Conservation (phyloP, 768 basidiomycete genomes). For the Psilocybe subaeruginosa region DNA sequence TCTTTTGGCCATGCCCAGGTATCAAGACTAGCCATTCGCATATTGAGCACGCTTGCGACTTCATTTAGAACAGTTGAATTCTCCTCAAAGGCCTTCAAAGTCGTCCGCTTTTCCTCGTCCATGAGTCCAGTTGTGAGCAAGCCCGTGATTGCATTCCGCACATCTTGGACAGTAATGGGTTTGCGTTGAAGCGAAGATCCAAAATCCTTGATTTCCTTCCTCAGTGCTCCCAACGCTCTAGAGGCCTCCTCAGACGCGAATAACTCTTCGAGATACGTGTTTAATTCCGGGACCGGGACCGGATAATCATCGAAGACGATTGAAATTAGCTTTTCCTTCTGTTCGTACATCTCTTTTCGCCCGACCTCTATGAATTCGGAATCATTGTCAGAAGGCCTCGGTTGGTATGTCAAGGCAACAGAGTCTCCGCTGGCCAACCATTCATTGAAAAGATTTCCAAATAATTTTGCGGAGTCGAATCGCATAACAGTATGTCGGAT, state of each 20-base stretch:
- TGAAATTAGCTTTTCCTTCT: conserved; percentile 38
- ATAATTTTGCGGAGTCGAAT: conserved; percentile 43
- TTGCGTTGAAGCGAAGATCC: conserved; percentile 28
- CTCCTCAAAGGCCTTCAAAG: conserved; percentile 42
- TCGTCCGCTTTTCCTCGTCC: conserved; percentile 41
- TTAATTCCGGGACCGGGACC: conserved; percentile 34
- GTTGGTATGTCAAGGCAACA: conserved; percentile 27
- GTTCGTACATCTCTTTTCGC: conserved; percentile 39
- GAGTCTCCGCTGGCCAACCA: conserved; percentile 48
- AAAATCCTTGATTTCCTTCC: conserved; percentile 30
- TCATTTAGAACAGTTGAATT: conserved; percentile 42
- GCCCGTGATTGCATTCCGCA: conserved; percentile 34
- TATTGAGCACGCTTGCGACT: conserved; percentile 46
- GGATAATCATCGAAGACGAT: conserved; percentile 41
- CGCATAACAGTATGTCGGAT: conserved; percentile 36
- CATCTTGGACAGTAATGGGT: conserved; percentile 27
- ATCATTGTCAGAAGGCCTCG: conserved; percentile 13
- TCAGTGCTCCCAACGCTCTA: conserved; percentile 30
- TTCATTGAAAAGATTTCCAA: conserved; percentile 44
- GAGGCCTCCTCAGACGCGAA: conserved; percentile 36
- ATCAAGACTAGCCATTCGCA: conserved; percentile 44
- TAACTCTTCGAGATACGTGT: conserved; percentile 37
- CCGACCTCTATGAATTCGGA: conserved; percentile 32
- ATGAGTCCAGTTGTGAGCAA: conserved; percentile 39
- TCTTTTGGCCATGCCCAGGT: conserved; percentile 47